phyloP scores from a whole-genome alignment of 768 basidiomycete genomes.

The Russula virescens region DNA sequence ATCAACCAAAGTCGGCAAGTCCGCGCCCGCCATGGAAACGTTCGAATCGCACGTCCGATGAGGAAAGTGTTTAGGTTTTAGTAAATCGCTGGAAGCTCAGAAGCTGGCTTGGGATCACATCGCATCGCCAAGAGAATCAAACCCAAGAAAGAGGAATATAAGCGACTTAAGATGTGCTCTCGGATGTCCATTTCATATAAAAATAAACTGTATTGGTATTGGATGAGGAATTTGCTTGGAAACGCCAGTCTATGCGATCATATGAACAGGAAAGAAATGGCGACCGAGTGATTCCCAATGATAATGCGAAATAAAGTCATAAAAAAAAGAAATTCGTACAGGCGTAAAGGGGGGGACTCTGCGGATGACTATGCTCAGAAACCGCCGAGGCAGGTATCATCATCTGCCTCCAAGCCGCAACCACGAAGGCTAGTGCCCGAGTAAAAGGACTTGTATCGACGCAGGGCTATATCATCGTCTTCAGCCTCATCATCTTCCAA shows the following conservation, averaged over 20 bases:
- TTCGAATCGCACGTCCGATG: too few species aligned
- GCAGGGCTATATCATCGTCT: conserved; percentile 11
- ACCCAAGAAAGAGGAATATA: too few species aligned
- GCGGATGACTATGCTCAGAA: conserved; percentile 12
- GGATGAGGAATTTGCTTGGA: not conserved
- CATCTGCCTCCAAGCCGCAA: conserved; percentile 18
- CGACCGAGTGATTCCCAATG: conserved; percentile 1
- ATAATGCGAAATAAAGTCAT: conserved; percentile 14
- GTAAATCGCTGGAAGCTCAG: not conserved
- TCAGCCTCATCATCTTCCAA: conserved; percentile 22
- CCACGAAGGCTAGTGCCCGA: conserved; percentile 16
- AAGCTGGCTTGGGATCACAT: not conserved
- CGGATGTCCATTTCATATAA: conserved; percentile 5
- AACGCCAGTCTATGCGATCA: conserved; percentile 13
- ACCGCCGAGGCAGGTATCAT: conserved; percentile 25
- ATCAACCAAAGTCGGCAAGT: too few species aligned
- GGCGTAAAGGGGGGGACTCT: not conserved
- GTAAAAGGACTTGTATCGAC: conserved; percentile 21
- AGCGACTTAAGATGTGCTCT: too few species aligned
- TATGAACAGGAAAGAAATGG: conserved; percentile 1
- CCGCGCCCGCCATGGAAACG: too few species aligned
- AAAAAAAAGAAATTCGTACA: conserved; percentile 12
- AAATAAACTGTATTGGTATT: conserved; percentile 19
- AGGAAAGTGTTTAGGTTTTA: too few species aligned
- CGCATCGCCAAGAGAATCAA: not conserved